These are phyloP conservation scores for Colletotrichum truncatum DNA, from an alignment of 2,329 filamentous ascomycete genomes.

Conservation along the genomic window DNA sequence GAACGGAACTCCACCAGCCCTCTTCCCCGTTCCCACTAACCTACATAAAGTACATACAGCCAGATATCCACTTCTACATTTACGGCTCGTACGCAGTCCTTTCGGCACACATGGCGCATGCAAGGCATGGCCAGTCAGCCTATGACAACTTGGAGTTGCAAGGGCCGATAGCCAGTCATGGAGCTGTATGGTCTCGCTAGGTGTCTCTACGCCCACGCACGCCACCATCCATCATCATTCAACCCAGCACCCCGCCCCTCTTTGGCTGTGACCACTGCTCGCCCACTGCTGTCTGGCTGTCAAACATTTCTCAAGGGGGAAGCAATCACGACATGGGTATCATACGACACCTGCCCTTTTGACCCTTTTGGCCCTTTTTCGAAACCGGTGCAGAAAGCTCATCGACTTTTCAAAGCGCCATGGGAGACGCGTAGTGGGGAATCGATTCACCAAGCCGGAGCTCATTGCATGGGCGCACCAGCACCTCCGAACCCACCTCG, in stretches of 20 bases:
- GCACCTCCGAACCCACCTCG: not conserved
- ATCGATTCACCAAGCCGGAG: slow-evolving; percentile 8
- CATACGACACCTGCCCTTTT: slow-evolving; percentile 11
- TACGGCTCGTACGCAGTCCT: not conserved
- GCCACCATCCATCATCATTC: slow-evolving; percentile 10
- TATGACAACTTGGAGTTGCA: slow-evolving; percentile 9
- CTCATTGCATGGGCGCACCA: too few relatives aligned
- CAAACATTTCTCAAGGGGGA: slow-evolving; percentile 1
- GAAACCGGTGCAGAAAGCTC: slow-evolving; percentile 16
- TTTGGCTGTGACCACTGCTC: not conserved
- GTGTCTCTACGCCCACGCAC: slow-evolving; percentile 3
- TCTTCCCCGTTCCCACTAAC: slow-evolving; percentile 22
- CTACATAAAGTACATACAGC: slow-evolving; percentile 13
- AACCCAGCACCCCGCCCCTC: slow-evolving; percentile 8
- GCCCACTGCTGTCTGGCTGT: not conserved
- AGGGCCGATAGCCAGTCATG: slow-evolving; percentile 15
- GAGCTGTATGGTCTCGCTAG: slow-evolving; percentile 18
- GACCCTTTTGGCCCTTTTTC: not conserved
- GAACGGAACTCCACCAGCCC: slow-evolving; percentile 18
- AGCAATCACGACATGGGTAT: slow-evolving; percentile 25
- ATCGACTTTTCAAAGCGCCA: slow-evolving; percentile 19
- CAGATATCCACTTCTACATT: slow-evolving; percentile 23
- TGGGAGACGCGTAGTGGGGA: slow-evolving; percentile 12
- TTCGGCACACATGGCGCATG: slow-evolving; percentile 10
- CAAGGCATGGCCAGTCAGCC: slow-evolving; percentile 14